Percentiles rank a stretch among this genome's conserved stretches.
phyloP scores from a whole-genome alignment of 345 rosid species.

The Lumnitzera littorea region DNA sequence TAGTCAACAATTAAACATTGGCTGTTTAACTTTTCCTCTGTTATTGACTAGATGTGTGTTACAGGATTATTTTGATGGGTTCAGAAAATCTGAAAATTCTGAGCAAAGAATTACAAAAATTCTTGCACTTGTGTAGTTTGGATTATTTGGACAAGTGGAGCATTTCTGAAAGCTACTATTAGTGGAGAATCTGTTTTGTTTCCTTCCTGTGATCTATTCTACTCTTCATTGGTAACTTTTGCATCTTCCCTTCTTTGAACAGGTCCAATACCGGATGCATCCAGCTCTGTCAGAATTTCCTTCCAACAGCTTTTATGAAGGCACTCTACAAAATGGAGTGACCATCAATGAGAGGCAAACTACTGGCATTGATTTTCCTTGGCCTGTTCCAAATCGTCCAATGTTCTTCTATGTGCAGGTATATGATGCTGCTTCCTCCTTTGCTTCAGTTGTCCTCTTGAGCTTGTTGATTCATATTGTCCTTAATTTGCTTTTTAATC shows the following conservation, averaged over 20 bases:
- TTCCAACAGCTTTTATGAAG: constrained; percentile 97
- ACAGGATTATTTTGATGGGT: no score
- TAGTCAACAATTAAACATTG: not conserved
- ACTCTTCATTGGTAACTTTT: not conserved
- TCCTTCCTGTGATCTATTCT: not conserved
- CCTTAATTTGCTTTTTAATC: not conserved
- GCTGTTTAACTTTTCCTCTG: not conserved
- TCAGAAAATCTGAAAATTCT: no score
- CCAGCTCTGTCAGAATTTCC: constrained; percentile 98
- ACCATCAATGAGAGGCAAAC: constrained; percentile 92
- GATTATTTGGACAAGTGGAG: no score
- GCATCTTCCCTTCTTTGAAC: constrained; percentile 10
- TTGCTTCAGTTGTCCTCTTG: not conserved
- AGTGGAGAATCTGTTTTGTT: not conserved
- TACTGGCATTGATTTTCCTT: constrained; percentile 96
- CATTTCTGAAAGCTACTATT: no score
- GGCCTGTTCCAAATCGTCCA: constrained; percentile 99
- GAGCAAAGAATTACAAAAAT: no score
- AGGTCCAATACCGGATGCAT: constrained; percentile 99
- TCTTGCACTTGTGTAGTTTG: no score
- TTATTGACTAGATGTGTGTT: no score
- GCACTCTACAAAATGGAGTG: constrained; percentile 98
- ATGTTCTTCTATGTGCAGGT: constrained; percentile 99
- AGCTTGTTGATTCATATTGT: not conserved
- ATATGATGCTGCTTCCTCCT: not conserved